Percentiles rank a stretch among this genome's conserved stretches.
Evolutionary conservation across 768 basidiomycete genomes (phyloP).

Genomic region (Favolaschia claudopus): DNA sequence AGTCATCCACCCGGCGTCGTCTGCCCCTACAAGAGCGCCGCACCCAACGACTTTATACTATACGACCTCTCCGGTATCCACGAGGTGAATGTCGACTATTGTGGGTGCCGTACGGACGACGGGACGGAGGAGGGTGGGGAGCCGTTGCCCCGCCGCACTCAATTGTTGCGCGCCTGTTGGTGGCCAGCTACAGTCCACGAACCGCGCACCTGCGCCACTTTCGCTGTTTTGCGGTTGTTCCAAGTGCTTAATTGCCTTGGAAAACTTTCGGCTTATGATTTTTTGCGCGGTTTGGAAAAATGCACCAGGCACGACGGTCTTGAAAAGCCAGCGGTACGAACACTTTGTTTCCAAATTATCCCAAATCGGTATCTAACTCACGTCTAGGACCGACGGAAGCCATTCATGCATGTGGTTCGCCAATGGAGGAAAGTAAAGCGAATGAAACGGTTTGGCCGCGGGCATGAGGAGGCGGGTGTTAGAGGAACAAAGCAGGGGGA

Average conservation of each 20-base stretch:
- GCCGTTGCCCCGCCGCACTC: not conserved
- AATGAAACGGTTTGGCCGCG: conserved; percentile 1
- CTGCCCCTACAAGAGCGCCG: not conserved
- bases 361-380: not conserved
- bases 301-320: not conserved
- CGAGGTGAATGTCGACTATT: conserved; percentile 11
- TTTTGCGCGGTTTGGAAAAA: conserved; percentile 1
- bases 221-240: conserved; percentile 10
- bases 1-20: conserved; percentile 5
- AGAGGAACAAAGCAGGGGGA: not conserved
- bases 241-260: conserved; percentile 15
- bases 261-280: conserved; percentile 22
- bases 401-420: conserved; percentile 14
- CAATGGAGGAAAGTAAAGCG: conserved; percentile 16
- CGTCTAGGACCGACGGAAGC: conserved; percentile 9
- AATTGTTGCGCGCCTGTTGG: conserved; percentile 21
- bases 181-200: conserved; percentile 13
- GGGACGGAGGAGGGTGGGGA: not conserved
- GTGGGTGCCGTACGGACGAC: conserved; percentile 3
- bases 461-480: conserved; percentile 12
- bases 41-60: not conserved
- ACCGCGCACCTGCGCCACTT: conserved; percentile 18
- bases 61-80: conserved; percentile 17
- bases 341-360: not conserved
- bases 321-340: conserved; percentile 3